These are phyloP conservation scores for Populus hybrid DNA, from an alignment of 441 rosid genomes.

Conservation along the genomic window DNA sequence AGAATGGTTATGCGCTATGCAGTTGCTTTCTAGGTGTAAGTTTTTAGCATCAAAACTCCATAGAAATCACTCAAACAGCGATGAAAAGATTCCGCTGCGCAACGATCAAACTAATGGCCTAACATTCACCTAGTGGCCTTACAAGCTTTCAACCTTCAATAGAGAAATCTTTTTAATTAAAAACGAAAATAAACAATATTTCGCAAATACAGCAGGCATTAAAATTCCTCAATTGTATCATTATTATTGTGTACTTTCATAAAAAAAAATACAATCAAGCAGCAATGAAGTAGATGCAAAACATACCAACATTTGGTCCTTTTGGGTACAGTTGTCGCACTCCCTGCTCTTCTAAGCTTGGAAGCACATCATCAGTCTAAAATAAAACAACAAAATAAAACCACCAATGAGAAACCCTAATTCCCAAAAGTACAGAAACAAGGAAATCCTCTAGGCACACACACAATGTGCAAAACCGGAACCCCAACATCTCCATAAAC, in stretches of 20 bases:
- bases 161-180: not conserved
- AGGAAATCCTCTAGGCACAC: not conserved
- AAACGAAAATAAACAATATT: not conserved
- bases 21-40: not conserved
- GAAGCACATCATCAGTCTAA: conserved; percentile 91
- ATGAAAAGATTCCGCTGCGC: not conserved
- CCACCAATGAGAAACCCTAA: not conserved
- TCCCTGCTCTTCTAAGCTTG: conserved; percentile 96
- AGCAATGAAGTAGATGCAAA: not conserved
- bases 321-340: conserved; percentile 82
- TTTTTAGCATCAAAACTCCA: not conserved
- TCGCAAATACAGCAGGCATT: not conserved
- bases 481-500: not conserved
- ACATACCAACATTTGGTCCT: conserved; percentile 72
- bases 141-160: not conserved
- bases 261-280: not conserved
- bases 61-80: not conserved
- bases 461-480: not conserved
- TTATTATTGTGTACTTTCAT: not conserved
- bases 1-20: not conserved
- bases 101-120: not conserved
- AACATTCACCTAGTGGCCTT: not conserved
- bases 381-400: conserved; percentile 1
- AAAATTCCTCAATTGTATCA: not conserved
- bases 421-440: not conserved